Base-by-base conservation (phyloP, 345 rosid species). In the Sonneratia alba region DNA sequence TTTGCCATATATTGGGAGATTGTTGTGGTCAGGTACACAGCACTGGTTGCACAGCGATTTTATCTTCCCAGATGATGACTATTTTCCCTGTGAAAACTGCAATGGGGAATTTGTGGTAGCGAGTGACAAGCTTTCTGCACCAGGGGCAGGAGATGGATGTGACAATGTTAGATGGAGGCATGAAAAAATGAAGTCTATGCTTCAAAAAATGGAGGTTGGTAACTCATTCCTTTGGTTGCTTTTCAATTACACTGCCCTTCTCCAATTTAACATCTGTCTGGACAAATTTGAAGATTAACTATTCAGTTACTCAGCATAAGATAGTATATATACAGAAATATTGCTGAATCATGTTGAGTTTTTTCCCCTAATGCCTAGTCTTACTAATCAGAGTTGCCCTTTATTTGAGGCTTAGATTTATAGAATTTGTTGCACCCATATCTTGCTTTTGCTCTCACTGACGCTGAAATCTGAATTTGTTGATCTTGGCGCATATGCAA, bases 51-150 rank as follows among this genome's bases (percentile, higher is more conserved):
- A 11, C 71, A 82, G 81, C 81, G 81, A 73, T 83, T 83, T 95
- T 77, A 32, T 92, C 64, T 87, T 88, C 27, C 48, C 81, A 67
- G 92, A 77, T 56, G 97, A 89, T 73, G 96, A 90, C 69, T 85
- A 76, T 78, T 95, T 95, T 71, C 93, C 86, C 71, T 95, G 99
- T 72, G 97, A 92, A 75, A 90, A 79, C 72, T 95, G 97, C 82
- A 85, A 95, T 73, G 91, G 91, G 75, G 96, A 85, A 76, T 92
- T 95, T 77, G 91, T 89, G 77, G 94, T 89, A 53, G 98, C 92
- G 84, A 87, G 91, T 71, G 90, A 92, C 85, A 92, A 90, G 80
- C 76, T 92, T 74, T 87, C 88, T 49, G 85, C 86, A 36, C 90
- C 89, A 83, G 99, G 89, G 72, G 93, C 78, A 27, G 91, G 87